Base-by-base conservation (phyloP, 129 eudicot genomes). In the Artemisia annua region DNA sequence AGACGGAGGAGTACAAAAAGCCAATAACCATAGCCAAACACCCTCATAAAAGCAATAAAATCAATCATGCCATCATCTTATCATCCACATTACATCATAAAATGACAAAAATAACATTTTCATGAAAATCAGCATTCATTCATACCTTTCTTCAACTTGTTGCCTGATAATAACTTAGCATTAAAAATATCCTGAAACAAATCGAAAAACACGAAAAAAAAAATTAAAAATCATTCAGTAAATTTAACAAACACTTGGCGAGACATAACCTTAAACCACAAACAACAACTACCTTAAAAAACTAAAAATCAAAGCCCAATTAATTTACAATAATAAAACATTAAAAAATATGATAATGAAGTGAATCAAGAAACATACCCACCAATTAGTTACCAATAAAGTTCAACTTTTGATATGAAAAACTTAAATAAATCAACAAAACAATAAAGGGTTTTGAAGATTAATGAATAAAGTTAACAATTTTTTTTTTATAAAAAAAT, bases 161-260 rank as follows among this genome's bases (percentile, higher is more conserved):
- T 52, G 1, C 54, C 24, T 16, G 53, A 10, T 30, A 51, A 10
- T 30, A 51, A 32, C 3, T 8, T 52, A 1, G 4, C n/a, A 46
- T 28, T 54, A 64, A 30, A 55, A 54, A 49, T 43, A 12, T 17
- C 64, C 79, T 64, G 56, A 64, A 51, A 64, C 44, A 20, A 32
- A 74, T 39, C 22, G 48, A n/a, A 39, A 74, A 74, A 61, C 70
- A 73, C 63, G n/a, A 28, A 73, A 73, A 19, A 46, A 30, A 32
- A 63, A n/a, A n/a, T 2, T 52, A 35, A 4, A 62, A 30, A 64
- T 74, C 72, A 32, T 64, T 74, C 64, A 51, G 65, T 39, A 54
- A 64, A 12, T 52, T 64, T 3, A 64, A 52, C 72, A 65, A 65
- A 65, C 65, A 65, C 57, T n/a, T 65, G 43, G 71, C 9, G 46